These are phyloP conservation scores for Paramyrothecium roridum DNA, from an alignment of 2,329 filamentous ascomycete species.

Conservation along the genomic window DNA sequence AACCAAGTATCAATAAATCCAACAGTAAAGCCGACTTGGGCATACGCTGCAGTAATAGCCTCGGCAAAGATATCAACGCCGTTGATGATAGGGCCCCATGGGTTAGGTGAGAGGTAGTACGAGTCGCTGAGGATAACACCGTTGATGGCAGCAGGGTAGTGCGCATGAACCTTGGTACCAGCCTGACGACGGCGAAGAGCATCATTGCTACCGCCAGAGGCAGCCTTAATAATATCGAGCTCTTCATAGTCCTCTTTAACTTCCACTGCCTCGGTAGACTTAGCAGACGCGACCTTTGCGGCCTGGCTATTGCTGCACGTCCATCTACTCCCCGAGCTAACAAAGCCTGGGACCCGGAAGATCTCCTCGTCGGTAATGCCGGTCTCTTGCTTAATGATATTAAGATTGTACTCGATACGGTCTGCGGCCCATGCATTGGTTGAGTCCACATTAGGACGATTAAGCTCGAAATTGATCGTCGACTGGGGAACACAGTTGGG, in stretches of 20 bases:
- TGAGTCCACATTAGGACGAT: conserved; percentile 2
- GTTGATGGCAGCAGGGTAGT: conserved; percentile 16
- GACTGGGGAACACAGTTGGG: conserved; percentile 9
- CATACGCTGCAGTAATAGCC: conserved; percentile 12
- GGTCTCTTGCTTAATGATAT: conserved; percentile 15
- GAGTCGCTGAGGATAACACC: conserved; percentile 13
- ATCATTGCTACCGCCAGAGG: background rate
- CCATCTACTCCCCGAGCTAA: background rate
- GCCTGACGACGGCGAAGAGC: background rate
- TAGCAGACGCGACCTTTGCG: background rate
- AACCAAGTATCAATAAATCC: conserved; percentile 16
- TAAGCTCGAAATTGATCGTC: conserved; percentile 13
- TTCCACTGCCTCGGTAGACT: background rate
- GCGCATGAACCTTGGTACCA: conserved; percentile 6
- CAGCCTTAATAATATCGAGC: background rate
- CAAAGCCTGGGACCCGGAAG: conserved; percentile 16
- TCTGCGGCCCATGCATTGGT: conserved; percentile 6
- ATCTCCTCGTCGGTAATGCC: conserved; percentile 15
- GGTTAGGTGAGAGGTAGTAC: conserved; percentile 17
- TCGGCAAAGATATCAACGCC: conserved; percentile 14
- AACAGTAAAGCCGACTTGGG: conserved; percentile 10
- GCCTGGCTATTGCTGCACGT: background rate
- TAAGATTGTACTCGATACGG: conserved; percentile 13
- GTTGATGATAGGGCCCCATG: conserved; percentile 16
- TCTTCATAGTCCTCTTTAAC: background rate